Conservation (phyloP, 495 filamentous ascomycete species). For the Penicillium simplicissimum region DNA sequence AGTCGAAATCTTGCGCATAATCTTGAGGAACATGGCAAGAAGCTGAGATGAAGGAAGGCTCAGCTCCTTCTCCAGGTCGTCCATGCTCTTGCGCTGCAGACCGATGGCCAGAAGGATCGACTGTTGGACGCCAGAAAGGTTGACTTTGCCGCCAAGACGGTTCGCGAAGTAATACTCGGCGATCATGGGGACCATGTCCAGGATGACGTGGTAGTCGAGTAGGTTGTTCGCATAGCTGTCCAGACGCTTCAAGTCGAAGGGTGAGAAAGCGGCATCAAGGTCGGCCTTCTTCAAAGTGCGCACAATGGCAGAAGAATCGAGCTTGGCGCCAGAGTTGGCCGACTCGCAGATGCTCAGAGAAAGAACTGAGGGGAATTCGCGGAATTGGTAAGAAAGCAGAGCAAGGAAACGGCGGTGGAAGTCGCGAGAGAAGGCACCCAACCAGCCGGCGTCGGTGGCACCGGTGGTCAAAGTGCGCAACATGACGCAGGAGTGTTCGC, state of each 20-base stretch:
- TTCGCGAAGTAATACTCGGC: conserved; percentile 81
- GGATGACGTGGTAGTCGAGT: conserved; percentile 94
- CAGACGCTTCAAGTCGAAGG: conserved; percentile 91
- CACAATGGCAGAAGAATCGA: conserved; percentile 49
- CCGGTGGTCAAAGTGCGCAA: conserved; percentile 66
- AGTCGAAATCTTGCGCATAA: conserved; percentile 79
- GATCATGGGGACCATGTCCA: conserved; percentile 85
- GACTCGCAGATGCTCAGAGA: conserved; percentile 89
- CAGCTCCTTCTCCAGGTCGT: conserved; percentile 79
- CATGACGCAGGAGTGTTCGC: conserved; percentile 98
- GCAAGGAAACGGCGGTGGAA: conserved; percentile 90
- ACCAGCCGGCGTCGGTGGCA: conserved; percentile 71
- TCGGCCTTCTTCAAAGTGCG: conserved; percentile 64
- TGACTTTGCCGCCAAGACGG: conserved; percentile 63
- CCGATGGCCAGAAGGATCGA: conserved; percentile 87
- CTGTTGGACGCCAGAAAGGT: conserved; percentile 74
- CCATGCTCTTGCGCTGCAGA: conserved; percentile 82
- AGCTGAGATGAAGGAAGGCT: conserved; percentile 73
- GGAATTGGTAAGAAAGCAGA: conserved; percentile 90
- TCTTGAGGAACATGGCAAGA: conserved; percentile 95
- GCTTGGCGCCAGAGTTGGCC: conserved; percentile 69
- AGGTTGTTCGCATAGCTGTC: conserved; percentile 96
- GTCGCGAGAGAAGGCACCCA: conserved; percentile 85
- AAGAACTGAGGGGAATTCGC: conserved; percentile 75
- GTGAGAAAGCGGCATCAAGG: conserved; percentile 75